Evolutionary conservation across 306 rosid genomes (phyloP).

Genomic region (Notholithocarpus densiflorus): DNA sequence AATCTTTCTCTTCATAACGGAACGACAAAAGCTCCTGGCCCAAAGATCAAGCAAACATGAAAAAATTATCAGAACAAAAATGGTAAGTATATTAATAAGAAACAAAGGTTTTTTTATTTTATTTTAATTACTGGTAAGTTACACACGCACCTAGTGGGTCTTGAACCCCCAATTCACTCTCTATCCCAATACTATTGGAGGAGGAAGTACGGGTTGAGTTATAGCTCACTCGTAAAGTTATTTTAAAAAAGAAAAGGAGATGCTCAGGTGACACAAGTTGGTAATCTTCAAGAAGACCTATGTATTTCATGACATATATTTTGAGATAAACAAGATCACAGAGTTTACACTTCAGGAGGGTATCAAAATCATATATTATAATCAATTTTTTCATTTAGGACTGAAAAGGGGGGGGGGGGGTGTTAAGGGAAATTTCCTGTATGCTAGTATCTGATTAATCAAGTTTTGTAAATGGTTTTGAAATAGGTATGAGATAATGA

Average conservation of each 20-base stretch:
- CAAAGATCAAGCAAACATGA: conserved; percentile 25
- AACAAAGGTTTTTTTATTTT: not conserved
- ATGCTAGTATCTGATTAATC: too few relatives aligned
- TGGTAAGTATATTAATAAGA: not conserved
- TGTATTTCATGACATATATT: not conserved
- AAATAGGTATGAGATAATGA: too few relatives aligned
- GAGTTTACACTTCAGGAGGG: not conserved
- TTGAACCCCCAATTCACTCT: too few relatives aligned
- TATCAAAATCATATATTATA: not conserved
- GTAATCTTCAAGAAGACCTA: not conserved
- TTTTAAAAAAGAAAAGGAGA: not conserved
- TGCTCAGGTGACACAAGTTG: not conserved
- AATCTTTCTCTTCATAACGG: conserved; percentile 59
- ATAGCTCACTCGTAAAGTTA: not conserved
- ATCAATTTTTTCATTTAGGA: not conserved
- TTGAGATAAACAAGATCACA: not conserved
- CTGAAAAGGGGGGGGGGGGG: accelerated
- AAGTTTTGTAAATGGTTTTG: too few relatives aligned
- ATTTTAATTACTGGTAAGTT: too few relatives aligned
- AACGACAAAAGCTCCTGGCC: conserved; percentile 76
- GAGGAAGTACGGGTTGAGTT: too few relatives aligned
- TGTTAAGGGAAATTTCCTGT: too few relatives aligned
- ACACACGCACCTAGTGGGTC: too few relatives aligned
- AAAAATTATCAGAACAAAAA: not conserved
- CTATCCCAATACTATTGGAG: too few relatives aligned